phyloP scores from a whole-genome alignment of 176 grass and related monocot genomes.

The Poa pratensis region DNA sequence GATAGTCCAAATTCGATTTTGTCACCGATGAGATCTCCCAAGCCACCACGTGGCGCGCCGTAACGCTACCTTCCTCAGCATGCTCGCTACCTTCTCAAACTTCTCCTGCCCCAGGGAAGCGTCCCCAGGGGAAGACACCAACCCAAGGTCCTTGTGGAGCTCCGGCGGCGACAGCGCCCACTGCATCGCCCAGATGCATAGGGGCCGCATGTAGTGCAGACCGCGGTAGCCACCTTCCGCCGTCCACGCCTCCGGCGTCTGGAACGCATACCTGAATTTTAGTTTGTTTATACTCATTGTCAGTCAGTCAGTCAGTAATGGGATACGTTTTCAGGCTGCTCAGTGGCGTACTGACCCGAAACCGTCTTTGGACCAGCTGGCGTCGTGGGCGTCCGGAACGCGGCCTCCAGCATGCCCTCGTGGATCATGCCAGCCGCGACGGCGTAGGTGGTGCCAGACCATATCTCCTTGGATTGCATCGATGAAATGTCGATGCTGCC shows the following conservation, averaged over 20 bases:
- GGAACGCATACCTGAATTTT: conserved; percentile 65
- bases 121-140: background rate
- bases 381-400: conserved; percentile 74
- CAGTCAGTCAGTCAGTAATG: background rate
- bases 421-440: conserved; percentile 81
- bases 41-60: no score
- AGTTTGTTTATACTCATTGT: background rate
- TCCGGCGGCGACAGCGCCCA: conserved; percentile 71
- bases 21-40: no score
- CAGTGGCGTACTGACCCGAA: conserved; percentile 55
- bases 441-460: conserved; percentile 81
- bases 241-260: conserved; percentile 89
- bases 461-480: conserved; percentile 82
- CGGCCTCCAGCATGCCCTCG: conserved; percentile 75
- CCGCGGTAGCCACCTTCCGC: conserved; percentile 65
- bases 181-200: conserved; percentile 87
- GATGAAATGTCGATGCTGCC: conserved; percentile 61
- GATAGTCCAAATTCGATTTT: no score
- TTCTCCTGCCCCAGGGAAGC: conserved; percentile 40
- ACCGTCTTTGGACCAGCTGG: conserved; percentile 67
- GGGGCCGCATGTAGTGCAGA: conserved; percentile 85
- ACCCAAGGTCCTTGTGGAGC: conserved; percentile 49
- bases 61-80: no score
- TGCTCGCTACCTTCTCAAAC: conserved; percentile 68
- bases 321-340: background rate